A percentile compares a stretch with the other conserved stretches of the same genome.
Conservation (phyloP, 139 green algal genomes). For the Spirogloea muscicola region DNA sequence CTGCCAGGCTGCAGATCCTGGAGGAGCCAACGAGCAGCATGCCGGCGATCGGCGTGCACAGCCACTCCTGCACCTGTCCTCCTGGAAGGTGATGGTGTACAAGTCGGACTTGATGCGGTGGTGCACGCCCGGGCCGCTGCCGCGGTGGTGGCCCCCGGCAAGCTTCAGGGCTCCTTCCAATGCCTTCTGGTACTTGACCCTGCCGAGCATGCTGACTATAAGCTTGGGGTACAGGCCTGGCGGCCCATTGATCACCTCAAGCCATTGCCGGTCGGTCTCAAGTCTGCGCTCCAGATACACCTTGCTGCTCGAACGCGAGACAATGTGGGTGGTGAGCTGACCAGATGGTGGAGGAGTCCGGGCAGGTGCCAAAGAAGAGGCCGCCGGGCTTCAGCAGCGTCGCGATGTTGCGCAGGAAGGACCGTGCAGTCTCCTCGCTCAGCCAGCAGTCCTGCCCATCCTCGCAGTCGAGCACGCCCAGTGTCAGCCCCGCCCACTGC, state of each 20-base stretch:
- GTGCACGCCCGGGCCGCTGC: neutral
- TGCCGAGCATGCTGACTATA: neutral
- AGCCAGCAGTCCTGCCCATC: constrained; percentile 33
- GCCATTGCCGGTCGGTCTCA: no score
- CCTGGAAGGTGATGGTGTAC: constrained; percentile 19
- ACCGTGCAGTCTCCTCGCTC: constrained; percentile 9
- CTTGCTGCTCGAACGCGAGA: no score
- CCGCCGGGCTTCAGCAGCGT: constrained; percentile 29
- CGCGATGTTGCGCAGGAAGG: constrained; percentile 33
- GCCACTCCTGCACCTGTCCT: no score
- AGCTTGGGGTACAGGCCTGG: neutral
- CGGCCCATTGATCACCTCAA: neutral
- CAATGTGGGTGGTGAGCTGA: no score
- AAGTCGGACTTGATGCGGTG: neutral
- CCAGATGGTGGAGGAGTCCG: constrained; percentile 42
- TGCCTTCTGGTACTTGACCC: constrained; percentile 16
- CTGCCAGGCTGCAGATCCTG: no score
- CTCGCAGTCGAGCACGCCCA: neutral
- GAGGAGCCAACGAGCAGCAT: no score
- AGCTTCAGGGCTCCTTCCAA: neutral
- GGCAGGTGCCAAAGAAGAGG: constrained; percentile 34
- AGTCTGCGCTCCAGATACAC: no score
- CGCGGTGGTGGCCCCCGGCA: neutral
- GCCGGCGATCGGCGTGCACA: neutral
- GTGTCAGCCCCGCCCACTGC: neutral